Evolutionary conservation across 345 rosid genomes (phyloP).

Genomic region (Iberis pinnata): DNA sequence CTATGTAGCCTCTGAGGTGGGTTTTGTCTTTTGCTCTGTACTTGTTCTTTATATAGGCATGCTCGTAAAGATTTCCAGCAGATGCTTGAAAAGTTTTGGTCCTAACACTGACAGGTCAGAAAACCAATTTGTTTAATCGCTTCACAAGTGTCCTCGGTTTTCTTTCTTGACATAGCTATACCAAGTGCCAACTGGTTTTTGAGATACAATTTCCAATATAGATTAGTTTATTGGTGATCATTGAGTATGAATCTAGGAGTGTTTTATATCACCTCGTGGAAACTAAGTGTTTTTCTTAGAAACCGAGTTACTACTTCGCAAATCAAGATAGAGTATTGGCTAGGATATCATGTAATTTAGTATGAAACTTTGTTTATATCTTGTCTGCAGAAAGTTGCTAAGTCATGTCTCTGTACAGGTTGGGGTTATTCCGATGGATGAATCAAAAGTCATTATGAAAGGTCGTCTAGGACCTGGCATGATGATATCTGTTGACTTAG

Average conservation of each 20-base stretch:
- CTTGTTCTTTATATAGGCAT: slow-evolving; percentile 19
- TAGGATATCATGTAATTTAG: not conserved
- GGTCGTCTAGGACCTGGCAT: slow-evolving; percentile 99
- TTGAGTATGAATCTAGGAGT: slow-evolving; percentile 10
- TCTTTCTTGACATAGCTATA: slow-evolving; percentile 11
- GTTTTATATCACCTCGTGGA: not conserved
- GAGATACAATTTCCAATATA: slow-evolving; percentile 6
- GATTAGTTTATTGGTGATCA: slow-evolving; percentile 9
- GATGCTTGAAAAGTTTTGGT: slow-evolving; percentile 21
- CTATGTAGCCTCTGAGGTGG: slow-evolving; percentile 97
- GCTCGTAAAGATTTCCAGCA: slow-evolving; percentile 22
- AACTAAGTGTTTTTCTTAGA: not conserved
- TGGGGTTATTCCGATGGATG: slow-evolving; percentile 96
- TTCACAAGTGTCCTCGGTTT: too few relatives aligned
- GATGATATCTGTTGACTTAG: slow-evolving; percentile 95
- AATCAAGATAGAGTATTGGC: slow-evolving; percentile 2
- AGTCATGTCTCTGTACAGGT: slow-evolving; percentile 47
- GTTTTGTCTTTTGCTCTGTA: slow-evolving; percentile 25
- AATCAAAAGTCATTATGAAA: slow-evolving; percentile 82
- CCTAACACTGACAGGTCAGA: slow-evolving; percentile 26
- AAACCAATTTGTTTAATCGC: too few relatives aligned
- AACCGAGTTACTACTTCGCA: slow-evolving; percentile 9
- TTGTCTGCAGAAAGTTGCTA: slow-evolving; percentile 15
- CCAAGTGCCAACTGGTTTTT: slow-evolving; percentile 3
- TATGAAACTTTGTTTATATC: slow-evolving; percentile 1